These are phyloP conservation scores for Gonium pectorale DNA, from an alignment of 139 green algal species.

Conservation along the genomic window DNA sequence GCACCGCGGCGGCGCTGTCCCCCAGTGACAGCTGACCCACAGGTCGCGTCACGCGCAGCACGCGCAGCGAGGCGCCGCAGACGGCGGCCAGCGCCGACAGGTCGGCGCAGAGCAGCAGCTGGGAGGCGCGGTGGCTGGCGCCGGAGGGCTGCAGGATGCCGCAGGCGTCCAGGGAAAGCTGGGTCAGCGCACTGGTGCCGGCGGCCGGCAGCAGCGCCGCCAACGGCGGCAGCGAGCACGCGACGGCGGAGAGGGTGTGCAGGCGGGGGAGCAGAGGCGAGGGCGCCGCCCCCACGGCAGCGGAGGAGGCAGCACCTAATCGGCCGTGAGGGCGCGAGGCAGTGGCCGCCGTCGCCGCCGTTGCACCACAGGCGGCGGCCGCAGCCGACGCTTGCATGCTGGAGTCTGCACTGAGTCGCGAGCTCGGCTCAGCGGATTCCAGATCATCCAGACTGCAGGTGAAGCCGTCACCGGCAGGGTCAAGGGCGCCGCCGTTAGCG, in stretches of 20 bases:
- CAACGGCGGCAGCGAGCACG: constrained; percentile 18
- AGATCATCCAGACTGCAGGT: too few relatives aligned
- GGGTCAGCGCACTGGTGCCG: neutral
- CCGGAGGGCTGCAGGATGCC: neutral
- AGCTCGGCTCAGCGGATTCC: too few relatives aligned
- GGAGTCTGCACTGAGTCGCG: too few relatives aligned
- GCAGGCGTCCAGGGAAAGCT: neutral
- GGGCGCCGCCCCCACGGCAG: neutral
- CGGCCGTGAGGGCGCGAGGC: too few relatives aligned
- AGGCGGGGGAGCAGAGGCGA: constrained; percentile 9
- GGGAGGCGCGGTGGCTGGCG: too few relatives aligned
- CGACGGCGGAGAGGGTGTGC: neutral
- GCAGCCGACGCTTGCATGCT: too few relatives aligned
- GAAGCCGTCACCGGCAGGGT: too few relatives aligned
- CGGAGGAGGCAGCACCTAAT: neutral
- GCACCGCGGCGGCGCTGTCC: neutral
- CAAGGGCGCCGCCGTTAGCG: too few relatives aligned
- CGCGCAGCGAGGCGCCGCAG: neutral
- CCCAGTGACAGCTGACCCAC: neutral
- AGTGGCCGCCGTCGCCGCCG: too few relatives aligned
- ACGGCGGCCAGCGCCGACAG: neutral
- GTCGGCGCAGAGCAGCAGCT: neutral
- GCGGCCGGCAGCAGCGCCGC: constrained; percentile 13
- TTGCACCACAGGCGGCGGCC: too few relatives aligned
- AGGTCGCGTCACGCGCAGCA: neutral